These are phyloP conservation scores for Candida nonsorbophila DNA, from an alignment of 805 yeast species.

Conservation along the genomic window DNA sequence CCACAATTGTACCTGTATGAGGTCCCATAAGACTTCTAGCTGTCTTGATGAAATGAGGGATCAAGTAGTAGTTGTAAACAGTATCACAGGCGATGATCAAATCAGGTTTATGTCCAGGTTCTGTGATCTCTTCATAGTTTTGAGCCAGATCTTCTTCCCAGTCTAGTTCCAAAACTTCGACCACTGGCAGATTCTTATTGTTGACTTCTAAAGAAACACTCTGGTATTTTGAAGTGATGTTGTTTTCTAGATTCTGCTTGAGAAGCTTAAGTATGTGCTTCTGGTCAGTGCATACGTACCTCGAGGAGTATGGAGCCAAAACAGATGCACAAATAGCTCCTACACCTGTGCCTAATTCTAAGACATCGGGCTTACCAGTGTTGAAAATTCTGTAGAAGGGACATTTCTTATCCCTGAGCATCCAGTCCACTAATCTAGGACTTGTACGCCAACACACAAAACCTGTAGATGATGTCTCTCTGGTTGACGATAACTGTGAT, in stretches of 20 bases:
- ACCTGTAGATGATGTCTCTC: conserved; percentile 42
- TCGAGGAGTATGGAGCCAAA: conserved; percentile 24
- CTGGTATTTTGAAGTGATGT: conserved; percentile 12
- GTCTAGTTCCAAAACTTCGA: conserved; percentile 51
- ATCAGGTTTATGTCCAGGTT: conserved; percentile 26
- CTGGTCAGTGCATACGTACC: conserved; percentile 58
- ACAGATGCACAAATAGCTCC: conserved; percentile 45
- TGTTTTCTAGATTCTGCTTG: conserved; percentile 39
- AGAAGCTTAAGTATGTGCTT: conserved; percentile 46
- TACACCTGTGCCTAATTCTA: conserved; percentile 63
- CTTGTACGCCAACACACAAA: conserved; percentile 58
- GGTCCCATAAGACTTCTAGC: conserved; percentile 28
- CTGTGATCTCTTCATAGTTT: conserved; percentile 11
- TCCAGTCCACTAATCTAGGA: conserved; percentile 49
- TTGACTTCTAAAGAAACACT: conserved; percentile 1
- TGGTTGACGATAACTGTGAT: conserved; percentile 25
- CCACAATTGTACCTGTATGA: conserved; percentile 36
- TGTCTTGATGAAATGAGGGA: conserved; percentile 45
- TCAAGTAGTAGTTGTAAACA: conserved; percentile 56
- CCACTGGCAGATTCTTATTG: conserved; percentile 6
- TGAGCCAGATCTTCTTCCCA: conserved; percentile 48
- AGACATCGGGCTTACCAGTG: conserved; percentile 15
- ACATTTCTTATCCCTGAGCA: conserved; percentile 21
- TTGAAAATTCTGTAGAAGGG: conserved; percentile 16
- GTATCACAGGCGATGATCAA: conserved; percentile 60